Evolutionary conservation across 805 yeast species (phyloP), one percentile per base, ranked within the genome.

Genomic region (Candida ortonii): DNA sequence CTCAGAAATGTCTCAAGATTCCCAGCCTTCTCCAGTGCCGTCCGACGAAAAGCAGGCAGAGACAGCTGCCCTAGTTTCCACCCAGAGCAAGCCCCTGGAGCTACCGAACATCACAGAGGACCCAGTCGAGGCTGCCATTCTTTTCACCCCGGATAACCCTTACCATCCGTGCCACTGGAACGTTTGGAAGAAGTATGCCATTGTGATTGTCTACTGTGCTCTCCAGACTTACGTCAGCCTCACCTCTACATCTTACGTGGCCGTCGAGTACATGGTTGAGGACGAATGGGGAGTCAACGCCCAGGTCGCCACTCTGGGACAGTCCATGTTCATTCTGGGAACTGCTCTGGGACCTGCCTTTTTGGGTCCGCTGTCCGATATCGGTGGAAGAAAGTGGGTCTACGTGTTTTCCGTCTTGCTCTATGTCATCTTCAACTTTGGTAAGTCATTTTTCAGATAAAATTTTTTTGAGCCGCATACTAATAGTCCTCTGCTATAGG

Each of bases 371-470:
- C 43, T 60, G 17, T 59, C 65, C 3, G 65, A 60, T 47, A 51
- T 59, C 26, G 60, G 56, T 21, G 65, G 65, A 28, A 48, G 65
- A 45, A 60, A 60, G 44, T 59, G 64, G 64, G 58, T 60, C 26
- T 60, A 60, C 25, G 64, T 59, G 18, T 40, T 45, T 17, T 57
- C 63, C 13, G 49, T 45, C 24, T 12, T 57, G 19, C 48, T 59
- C 20, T 60, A 49, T 33, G 36, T 47, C 7, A 37, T 59, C 22
- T 55, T 57, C 41, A 56, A 55, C 36, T 55, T 60, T 36, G 65
- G 64, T 43, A 42, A 38, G 43, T 42, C 26, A 16, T 3, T 16
- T 8, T 24, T 7, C 11, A 17, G 21, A 15, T 15, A 22, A 16
- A 13, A 5, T 16, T 17, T 26, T 12, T 34, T 21, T 28, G 15